Evolutionary conservation across 257 asterid species (phyloP).

Genomic region (Solanum lycopersicoides): DNA sequence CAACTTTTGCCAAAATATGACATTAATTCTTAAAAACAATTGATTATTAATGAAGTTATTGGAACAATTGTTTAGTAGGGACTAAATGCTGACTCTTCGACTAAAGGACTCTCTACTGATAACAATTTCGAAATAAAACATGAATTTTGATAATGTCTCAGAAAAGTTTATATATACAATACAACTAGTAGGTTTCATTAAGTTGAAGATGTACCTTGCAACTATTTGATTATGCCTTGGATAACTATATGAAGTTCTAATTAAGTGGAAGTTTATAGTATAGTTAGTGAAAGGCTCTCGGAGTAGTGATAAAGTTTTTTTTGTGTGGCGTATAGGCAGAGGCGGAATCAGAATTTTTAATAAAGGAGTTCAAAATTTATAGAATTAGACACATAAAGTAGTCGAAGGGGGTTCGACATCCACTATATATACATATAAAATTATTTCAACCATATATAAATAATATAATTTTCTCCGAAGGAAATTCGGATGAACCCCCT

Average conservation of each 20-base stretch:
- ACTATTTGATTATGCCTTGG: background rate
- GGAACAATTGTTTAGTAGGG: background rate
- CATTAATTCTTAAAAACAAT: background rate
- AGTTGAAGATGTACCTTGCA: background rate
- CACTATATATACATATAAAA: too few species aligned
- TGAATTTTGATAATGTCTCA: background rate
- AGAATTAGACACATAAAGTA: too few species aligned
- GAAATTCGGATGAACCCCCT: too few species aligned
- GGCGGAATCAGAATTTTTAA: accelerated
- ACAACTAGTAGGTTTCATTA: background rate
- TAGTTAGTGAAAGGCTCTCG: background rate
- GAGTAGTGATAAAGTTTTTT: background rate
- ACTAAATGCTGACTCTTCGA: background rate
- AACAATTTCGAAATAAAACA: background rate
- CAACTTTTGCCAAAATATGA: background rate
- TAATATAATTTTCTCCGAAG: too few species aligned
- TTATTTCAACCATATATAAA: too few species aligned
- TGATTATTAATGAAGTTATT: background rate
- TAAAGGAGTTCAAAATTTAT: too few species aligned
- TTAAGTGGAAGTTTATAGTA: background rate
- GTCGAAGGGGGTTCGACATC: too few species aligned
- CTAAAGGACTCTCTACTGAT: background rate
- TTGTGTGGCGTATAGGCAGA: background rate
- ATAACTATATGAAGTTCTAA: background rate
- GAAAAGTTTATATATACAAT: background rate